These are phyloP conservation scores for Didymella glomerata DNA, from an alignment of 2,329 filamentous ascomycete genomes.

Conservation along the genomic window DNA sequence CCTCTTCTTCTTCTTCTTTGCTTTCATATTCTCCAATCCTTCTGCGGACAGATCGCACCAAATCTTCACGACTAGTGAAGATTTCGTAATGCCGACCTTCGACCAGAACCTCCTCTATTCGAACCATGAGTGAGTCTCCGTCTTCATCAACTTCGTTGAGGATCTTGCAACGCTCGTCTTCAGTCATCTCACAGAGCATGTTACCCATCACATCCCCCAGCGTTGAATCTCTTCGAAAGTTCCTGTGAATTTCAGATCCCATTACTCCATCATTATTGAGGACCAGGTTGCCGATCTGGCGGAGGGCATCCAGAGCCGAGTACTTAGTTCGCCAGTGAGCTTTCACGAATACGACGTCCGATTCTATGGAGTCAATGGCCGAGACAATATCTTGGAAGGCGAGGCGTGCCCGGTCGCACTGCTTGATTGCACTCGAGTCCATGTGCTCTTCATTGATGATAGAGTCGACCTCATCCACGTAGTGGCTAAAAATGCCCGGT, in stretches of 20 bases:
- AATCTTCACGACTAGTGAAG: background rate
- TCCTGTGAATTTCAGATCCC: too few relatives aligned
- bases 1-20: background rate
- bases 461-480: background rate
- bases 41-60: background rate
- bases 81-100: background rate
- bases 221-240: too few relatives aligned
- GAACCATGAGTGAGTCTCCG: background rate
- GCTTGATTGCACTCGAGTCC: background rate
- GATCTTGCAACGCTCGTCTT: background rate
- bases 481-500: background rate
- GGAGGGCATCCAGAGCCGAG: background rate
- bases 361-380: background rate
- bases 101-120: background rate
- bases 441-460: background rate
- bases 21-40: background rate
- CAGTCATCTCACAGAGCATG: too few relatives aligned
- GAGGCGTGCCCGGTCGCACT: background rate
- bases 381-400: background rate
- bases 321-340: background rate
- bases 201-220: too few relatives aligned
- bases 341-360: background rate
- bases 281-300: background rate
- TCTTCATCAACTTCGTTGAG: background rate
- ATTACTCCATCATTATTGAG: background rate